phyloP scores from a whole-genome alignment of 805 yeast genomes.

The Wickerhamiella parazyma region DNA sequence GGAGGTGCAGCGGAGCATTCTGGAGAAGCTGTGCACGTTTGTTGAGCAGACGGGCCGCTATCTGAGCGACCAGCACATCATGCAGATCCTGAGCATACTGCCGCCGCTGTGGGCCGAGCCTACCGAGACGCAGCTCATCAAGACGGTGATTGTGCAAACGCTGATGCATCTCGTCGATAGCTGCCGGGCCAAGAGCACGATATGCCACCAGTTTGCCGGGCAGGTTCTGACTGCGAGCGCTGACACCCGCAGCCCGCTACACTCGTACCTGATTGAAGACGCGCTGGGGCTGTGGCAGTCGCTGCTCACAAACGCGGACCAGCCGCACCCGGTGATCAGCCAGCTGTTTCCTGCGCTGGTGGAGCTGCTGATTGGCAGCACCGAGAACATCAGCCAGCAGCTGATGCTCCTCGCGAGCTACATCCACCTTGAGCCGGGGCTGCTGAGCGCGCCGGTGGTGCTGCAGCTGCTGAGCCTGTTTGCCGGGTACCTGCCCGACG shows the following conservation, averaged over 20 bases:
- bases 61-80: slow-evolving; percentile 14
- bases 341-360: slow-evolving; percentile 37
- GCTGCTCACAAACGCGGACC: slow-evolving; percentile 48
- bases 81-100: slow-evolving; percentile 31
- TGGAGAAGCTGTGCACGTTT: slow-evolving; percentile 53
- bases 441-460: slow-evolving; percentile 11
- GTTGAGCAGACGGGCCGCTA: slow-evolving; percentile 25
- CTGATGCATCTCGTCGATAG: slow-evolving; percentile 24
- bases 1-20: slow-evolving; percentile 63
- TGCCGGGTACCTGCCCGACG: slow-evolving; percentile 18
- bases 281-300: slow-evolving; percentile 73
- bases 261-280: slow-evolving; percentile 58
- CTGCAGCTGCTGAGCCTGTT: slow-evolving; percentile 17
- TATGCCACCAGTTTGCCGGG: slow-evolving; percentile 16
- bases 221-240: slow-evolving; percentile 27
- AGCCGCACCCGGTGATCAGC: slow-evolving; percentile 16
- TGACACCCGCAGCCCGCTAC: slow-evolving; percentile 43
- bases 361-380: slow-evolving; percentile 49
- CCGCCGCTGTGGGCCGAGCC: slow-evolving; percentile 68
- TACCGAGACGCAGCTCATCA: slow-evolving; percentile 26
- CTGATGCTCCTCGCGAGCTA: slow-evolving; percentile 26
- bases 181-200: slow-evolving; percentile 13
- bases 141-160: slow-evolving; percentile 27
- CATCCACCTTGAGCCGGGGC: slow-evolving; percentile 21
- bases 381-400: slow-evolving; percentile 29